These are phyloP conservation scores for Chaetoscypha palmicola DNA, from an alignment of 2,329 filamentous ascomycete species.

Conservation along the genomic window DNA sequence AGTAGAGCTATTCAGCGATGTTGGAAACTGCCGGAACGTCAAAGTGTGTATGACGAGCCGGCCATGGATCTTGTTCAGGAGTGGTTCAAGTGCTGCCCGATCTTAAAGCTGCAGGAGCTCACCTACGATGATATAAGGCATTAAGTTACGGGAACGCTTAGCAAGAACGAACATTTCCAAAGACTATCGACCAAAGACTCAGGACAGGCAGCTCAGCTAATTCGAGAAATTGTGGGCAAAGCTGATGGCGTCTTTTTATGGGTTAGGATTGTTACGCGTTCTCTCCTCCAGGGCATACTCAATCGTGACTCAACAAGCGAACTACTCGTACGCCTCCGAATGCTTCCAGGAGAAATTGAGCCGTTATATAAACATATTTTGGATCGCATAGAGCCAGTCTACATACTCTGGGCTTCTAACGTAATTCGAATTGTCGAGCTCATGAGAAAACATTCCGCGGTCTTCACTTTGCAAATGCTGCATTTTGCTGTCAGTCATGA, in stretches of 20 bases:
- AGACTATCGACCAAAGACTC: neutral
- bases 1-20: neutral
- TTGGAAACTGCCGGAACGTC: neutral
- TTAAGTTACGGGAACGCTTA: conserved; percentile 2
- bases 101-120: conserved; percentile 4
- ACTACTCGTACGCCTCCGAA: neutral
- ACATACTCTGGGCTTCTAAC: neutral
- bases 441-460: neutral
- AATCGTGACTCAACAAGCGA: neutral
- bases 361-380: conserved; percentile 5
- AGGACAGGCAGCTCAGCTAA: neutral
- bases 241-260: conserved; percentile 10
- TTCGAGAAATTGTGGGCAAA: neutral
- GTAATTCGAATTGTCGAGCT: neutral
- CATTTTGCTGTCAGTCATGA: neutral
- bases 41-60: conserved; percentile 12
- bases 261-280: conserved; percentile 4
- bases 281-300: conserved; percentile 5
- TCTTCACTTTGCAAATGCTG: neutral
- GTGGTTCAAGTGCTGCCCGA: neutral
- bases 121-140: conserved; percentile 2
- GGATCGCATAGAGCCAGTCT: neutral
- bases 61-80: conserved; percentile 6
- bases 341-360: conserved; percentile 2
- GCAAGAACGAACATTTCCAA: neutral